Evolutionary conservation across 768 basidiomycete species (phyloP), one percentile per base, ranked within the genome.

Genomic region (Phylloporus sp.): DNA sequence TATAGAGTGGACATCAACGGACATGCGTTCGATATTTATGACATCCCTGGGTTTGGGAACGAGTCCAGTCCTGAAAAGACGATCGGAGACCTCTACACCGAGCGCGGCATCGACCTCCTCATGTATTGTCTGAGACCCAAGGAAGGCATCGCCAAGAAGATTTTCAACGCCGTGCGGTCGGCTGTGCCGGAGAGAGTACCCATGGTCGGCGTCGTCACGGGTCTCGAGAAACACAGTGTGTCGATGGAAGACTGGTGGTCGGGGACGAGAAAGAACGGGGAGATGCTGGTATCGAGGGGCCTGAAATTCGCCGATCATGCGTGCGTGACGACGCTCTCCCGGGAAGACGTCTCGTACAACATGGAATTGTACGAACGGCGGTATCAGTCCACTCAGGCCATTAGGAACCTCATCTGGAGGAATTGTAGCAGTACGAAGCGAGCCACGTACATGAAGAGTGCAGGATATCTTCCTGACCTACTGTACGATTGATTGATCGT

Each of bases 271-370:
- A 59, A 54, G 54, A 77, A 77, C 31, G 62, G 70, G 11, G 57
- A 58, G n/a, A 57, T 54, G 23, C 74, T 78, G 46, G 54, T 57
- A 27, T 45, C 50, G 7, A 57, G 70, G 32, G 65, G 65, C 15
- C 69, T 77, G 56, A 54, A 60, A 10, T 75, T 74, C 23, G 58
- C 57, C 28, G 74, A 70, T 10, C 68, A 73, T 39, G 77, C 72
- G 1, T 77, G 77, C 58, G 65, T 77, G 58, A 76, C 74, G 29
- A 71, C 73, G 22, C 48, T 68, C 42, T 66, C 65, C 20, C 53
- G 60, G 2, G 65, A 66, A 49, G 65, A 66, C 42, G 65, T 66
- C 26, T 64, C 61, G 50, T 66, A 65, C 56, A 68, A 66, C 53
- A 63, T 66, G 57, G 64, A 63, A 20, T 61, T 70, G 55, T 64